A percentile compares a stretch with the other conserved stretches of the same genome.
These are phyloP conservation scores for Fusarium metavorans DNA, from an alignment of 2,329 filamentous ascomycete genomes.

Conservation along the genomic window DNA sequence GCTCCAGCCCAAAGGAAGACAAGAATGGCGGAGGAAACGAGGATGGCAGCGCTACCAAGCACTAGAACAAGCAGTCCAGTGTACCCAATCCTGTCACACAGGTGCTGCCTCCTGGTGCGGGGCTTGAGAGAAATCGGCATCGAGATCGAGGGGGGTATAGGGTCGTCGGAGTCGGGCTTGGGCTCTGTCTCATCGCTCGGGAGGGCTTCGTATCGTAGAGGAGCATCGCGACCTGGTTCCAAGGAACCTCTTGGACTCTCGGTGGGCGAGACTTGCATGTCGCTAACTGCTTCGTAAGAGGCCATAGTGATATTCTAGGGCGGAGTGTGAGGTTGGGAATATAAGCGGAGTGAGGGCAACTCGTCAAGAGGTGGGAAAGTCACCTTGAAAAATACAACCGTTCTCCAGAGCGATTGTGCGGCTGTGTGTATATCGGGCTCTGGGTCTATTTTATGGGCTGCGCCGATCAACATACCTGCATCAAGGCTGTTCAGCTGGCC, in stretches of 20 bases:
- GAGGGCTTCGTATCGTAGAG: neutral
- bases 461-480: neutral
- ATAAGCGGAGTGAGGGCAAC: neutral
- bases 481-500: neutral
- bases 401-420: neutral
- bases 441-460: neutral
- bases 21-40: neutral
- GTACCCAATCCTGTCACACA: neutral
- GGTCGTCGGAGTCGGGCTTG: neutral
- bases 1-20: neutral
- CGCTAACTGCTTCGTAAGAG: neutral
- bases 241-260: neutral
- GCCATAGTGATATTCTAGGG: neutral
- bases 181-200: neutral
- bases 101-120: neutral
- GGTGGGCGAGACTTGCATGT: neutral
- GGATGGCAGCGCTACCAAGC: neutral
- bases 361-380: neutral
- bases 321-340: neutral
- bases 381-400: neutral
- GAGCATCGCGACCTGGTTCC: neutral
- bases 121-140: neutral
- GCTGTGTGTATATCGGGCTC: neutral
- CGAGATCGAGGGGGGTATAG: neutral
- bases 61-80: neutral